These are phyloP conservation scores for Aspergillus pseudonomiae DNA, from an alignment of 2,329 filamentous ascomycete species.

Conservation along the genomic window DNA sequence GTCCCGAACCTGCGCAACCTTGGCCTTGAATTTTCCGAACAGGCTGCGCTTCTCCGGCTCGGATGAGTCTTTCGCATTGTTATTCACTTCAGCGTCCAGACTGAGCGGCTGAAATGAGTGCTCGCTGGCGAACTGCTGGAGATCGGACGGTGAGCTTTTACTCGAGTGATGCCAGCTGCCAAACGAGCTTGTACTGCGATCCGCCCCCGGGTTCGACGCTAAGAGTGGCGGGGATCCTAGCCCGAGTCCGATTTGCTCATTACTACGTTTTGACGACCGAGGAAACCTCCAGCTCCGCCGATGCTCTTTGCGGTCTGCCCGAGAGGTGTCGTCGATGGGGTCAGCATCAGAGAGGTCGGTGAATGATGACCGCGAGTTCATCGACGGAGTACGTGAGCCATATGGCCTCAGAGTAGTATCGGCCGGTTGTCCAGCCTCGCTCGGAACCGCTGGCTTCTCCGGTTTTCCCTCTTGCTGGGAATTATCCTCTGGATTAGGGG, in stretches of 20 bases:
- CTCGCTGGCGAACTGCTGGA: constrained; percentile 43
- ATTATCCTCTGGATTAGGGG: constrained; percentile 31
- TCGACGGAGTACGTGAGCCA: constrained; percentile 74
- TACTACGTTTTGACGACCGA: constrained; percentile 57
- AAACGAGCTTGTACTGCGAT: constrained; percentile 69
- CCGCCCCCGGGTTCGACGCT: constrained; percentile 66
- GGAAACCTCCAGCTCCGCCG: constrained; percentile 75
- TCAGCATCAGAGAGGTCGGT: constrained; percentile 85
- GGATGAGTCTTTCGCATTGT: constrained; percentile 25
- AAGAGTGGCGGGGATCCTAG: constrained; percentile 53
- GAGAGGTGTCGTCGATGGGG: constrained; percentile 64
- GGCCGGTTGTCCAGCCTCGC: constrained; percentile 48
- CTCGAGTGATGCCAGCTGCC: constrained; percentile 59
- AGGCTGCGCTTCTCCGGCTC: constrained; percentile 62
- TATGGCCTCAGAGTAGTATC: constrained; percentile 64
- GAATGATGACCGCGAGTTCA: constrained; percentile 69
- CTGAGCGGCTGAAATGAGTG: constrained; percentile 39
- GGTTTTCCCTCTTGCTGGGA: constrained; percentile 21
- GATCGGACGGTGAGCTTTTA: constrained; percentile 50
- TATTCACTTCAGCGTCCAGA: constrained; percentile 43
- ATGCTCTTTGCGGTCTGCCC: constrained; percentile 66
- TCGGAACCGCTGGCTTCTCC: constrained; percentile 30
- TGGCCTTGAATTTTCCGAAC: constrained; percentile 67
- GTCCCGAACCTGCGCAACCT: constrained; percentile 57
- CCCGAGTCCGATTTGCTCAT: constrained; percentile 50